Conservation (phyloP, 2,329 filamentous ascomycete species). For the Fusarium circinatum region DNA sequence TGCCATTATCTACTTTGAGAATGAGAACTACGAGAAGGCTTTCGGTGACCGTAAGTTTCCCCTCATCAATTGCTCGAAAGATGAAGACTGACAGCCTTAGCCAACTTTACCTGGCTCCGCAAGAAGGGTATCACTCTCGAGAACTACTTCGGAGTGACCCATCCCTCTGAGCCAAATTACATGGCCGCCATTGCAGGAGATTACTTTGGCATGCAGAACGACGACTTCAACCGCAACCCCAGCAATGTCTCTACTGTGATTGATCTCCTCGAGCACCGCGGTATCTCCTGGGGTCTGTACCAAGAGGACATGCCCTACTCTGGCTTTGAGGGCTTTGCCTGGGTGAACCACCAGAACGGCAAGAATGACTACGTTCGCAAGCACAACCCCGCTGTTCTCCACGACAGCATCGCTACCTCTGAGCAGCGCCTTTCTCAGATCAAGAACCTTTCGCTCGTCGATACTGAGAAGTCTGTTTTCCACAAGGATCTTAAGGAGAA, state of each 20-base stretch:
- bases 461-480: conserved; percentile 64
- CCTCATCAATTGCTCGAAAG: rapidly evolving
- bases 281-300: conserved; percentile 77
- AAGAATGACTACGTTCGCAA: conserved; percentile 85
- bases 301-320: conserved; percentile 81
- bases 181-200: conserved; percentile 69
- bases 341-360: conserved; percentile 71
- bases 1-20: conserved; percentile 81
- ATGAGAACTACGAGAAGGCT: conserved; percentile 75
- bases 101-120: conserved; percentile 44
- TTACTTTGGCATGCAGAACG: conserved; percentile 71
- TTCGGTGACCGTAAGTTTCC: conserved; percentile 65
- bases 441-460: conserved; percentile 71
- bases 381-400: conserved; percentile 76
- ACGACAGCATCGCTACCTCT: conserved; percentile 70
- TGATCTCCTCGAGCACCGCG: conserved; percentile 73
- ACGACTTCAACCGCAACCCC: conserved; percentile 64
- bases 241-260: conserved; percentile 72
- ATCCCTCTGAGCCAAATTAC: conserved; percentile 77
- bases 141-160: conserved; percentile 64
- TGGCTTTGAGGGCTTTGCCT: conserved; percentile 74
- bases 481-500: conserved; percentile 71
- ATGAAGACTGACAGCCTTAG: background rate
- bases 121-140: conserved; percentile 45
- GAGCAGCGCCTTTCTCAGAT: conserved; percentile 71